These are phyloP conservation scores for Cyberlindnera subsufficiens DNA, from an alignment of 805 yeast species.

Conservation along the genomic window DNA sequence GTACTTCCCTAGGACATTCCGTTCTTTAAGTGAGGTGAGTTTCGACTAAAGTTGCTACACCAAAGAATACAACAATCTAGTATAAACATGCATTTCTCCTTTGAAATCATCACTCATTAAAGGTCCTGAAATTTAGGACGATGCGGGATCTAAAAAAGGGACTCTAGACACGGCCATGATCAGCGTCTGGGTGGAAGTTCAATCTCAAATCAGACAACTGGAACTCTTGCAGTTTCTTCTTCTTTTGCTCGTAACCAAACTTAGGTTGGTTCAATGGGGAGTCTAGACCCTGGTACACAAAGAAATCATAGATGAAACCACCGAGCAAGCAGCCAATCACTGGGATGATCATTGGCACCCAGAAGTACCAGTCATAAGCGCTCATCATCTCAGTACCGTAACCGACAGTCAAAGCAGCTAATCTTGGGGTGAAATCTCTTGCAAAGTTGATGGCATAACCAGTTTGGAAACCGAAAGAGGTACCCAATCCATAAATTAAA, in stretches of 20 bases:
- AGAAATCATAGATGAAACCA: slow-evolving; percentile 44
- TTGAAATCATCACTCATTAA: neutral
- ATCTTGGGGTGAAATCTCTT: slow-evolving; percentile 50
- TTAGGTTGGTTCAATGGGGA: slow-evolving; percentile 44
- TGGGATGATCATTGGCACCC: slow-evolving; percentile 52
- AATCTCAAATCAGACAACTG: slow-evolving; percentile 19
- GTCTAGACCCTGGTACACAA: slow-evolving; percentile 46
- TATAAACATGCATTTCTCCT: no score
- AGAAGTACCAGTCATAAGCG: slow-evolving; percentile 37
- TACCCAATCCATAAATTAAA: slow-evolving; percentile 39
- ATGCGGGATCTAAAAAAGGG: no score
- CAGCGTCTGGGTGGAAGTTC: slow-evolving; percentile 13
- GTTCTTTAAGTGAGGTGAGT: no score
- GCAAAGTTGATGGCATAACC: slow-evolving; percentile 51
- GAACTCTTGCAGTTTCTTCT: slow-evolving; percentile 15
- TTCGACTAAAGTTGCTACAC: no score
- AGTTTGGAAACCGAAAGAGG: slow-evolving; percentile 46
- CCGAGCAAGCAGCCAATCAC: slow-evolving; percentile 42
- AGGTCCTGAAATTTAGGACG: no score
- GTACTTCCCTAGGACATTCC: no score
- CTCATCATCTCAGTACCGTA: slow-evolving; percentile 36
- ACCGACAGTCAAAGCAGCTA: slow-evolving; percentile 43
- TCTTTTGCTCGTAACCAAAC: slow-evolving; percentile 17
- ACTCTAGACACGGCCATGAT: neutral
- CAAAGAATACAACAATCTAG: no score